Base-by-base conservation (phyloP, 768 basidiomycete genomes). In the Tylopilus sp. region DNA sequence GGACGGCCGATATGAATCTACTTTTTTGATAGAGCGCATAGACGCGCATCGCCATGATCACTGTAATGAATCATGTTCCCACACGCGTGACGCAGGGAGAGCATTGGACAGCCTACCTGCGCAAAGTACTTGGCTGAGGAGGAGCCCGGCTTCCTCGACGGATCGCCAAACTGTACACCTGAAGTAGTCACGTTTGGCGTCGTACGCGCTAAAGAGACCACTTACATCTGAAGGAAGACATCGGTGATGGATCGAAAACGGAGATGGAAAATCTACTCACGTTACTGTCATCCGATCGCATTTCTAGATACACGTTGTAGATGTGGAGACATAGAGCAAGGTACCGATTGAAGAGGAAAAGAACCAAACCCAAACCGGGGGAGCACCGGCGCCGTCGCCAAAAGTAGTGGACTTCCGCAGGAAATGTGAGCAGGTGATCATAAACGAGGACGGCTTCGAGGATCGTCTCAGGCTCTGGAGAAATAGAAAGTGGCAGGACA, bases 351-450 rank as follows among this genome's bases (percentile, higher is more conserved):
- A 71, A 28, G 45, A 72, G 71, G 64, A 79, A 78, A 4, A 78
- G 60, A 17, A 67, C 63, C 2, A 67, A 64, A 3, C 61, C 68
- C 67, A 69, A 73, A 30, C 64, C 71, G n/a, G n/a, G n/a, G n/a
- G n/a, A n/a, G 6, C 72, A 25, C 7, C 58, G 63, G 3, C 61
- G 48, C 49, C 57, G 55, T 10, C 43, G 56, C 81, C 82, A 82
- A 63, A 75, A 77, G 14, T 71, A 63, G 21, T 73, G 69, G 8
- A 78, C 66, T 53, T 83, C 81, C 26, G 53, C 47, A 1, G 56
- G 43, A 6, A 82, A 56, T 0, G 81, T 83, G 34, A 80, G 63
- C 36, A 70, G 33, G 53, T 77, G 79, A 45, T 82, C 81, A 45
- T 78, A 76, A 14, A 74, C 59, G 21, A 74, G 56, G 9, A 73